Evolutionary conservation across 2,329 filamentous ascomycete genomes (phyloP).

Genomic region (Penicillium polonicum): DNA sequence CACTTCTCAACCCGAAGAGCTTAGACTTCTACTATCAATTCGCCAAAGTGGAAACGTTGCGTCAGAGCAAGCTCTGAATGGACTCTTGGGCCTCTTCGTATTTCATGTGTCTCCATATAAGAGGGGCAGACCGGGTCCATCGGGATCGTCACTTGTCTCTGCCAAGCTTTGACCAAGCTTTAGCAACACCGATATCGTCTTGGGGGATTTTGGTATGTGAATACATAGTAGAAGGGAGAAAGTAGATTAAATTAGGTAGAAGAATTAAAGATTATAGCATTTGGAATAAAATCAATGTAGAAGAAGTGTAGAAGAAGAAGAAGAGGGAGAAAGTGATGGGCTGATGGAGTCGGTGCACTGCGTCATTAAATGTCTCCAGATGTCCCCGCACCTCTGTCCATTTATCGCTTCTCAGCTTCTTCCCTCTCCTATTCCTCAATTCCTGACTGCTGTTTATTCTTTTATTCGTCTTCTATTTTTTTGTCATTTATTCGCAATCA

Average conservation of each 20-base stretch:
- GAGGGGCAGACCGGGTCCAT: conserved; percentile 13
- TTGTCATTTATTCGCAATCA: conserved; percentile 20
- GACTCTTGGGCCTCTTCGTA: conserved; percentile 2
- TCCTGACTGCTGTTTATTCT: background rate
- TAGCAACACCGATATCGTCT: background rate
- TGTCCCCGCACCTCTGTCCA: background rate
- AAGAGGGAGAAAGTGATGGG: background rate
- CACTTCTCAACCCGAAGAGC: conserved; percentile 71
- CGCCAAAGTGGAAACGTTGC: conserved; percentile 63
- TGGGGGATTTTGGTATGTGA: no score
- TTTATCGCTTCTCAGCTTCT: background rate
- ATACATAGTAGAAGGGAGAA: background rate
- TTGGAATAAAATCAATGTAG: background rate
- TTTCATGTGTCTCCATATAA: conserved; percentile 6
- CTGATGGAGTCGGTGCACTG: background rate
- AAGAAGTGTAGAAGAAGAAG: background rate
- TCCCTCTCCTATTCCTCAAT: background rate
- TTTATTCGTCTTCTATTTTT: background rate
- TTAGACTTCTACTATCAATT: conserved; percentile 78
- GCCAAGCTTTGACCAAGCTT: conserved; percentile 30
- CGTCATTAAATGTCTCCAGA: background rate
- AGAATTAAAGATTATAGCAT: background rate
- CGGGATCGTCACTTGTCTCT: conserved; percentile 9
- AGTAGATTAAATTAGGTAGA: background rate
- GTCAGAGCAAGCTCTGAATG: conserved; percentile 20